These are phyloP conservation scores for Suhomyces terraborum DNA, from an alignment of 1,139 yeast species.

Conservation along the genomic window DNA sequence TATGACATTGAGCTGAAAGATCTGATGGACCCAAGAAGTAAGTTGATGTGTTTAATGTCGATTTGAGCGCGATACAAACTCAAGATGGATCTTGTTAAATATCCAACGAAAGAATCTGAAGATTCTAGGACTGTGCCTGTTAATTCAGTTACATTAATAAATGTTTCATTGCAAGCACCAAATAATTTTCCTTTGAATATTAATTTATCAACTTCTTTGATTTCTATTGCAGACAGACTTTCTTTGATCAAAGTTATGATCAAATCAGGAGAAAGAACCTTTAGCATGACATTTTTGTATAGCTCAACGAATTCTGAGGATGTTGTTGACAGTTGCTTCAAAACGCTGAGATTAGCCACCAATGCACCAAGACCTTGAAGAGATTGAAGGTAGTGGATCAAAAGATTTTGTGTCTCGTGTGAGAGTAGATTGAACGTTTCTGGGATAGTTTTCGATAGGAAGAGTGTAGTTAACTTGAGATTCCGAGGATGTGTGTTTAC, in stretches of 20 bases:
- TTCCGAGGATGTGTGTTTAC: constrained; percentile 9
- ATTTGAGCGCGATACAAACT: constrained; percentile 13
- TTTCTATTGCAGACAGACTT: constrained; percentile 15
- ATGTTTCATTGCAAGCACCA: constrained; percentile 29
- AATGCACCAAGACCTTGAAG: constrained; percentile 36
- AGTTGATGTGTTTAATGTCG: constrained; percentile 19
- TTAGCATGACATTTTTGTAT: constrained; percentile 20
- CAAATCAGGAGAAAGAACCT: constrained; percentile 16
- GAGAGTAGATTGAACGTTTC: constrained; percentile 25
- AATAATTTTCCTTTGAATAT: constrained; percentile 38
- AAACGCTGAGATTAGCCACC: constrained; percentile 20
- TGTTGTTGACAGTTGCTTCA: not conserved
- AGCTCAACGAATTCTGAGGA: not conserved
- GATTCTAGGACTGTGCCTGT: constrained; percentile 19
- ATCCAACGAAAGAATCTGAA: constrained; percentile 26
- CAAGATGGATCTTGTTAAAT: constrained; percentile 23
- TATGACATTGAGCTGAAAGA: constrained; percentile 25
- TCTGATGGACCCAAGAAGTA: constrained; percentile 28
- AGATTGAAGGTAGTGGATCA: constrained; percentile 24
- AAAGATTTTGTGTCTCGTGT: constrained; percentile 8
- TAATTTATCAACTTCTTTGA: constrained; percentile 40
- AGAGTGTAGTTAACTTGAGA: constrained; percentile 21
- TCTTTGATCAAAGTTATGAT: constrained; percentile 17
- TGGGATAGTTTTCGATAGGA: constrained; percentile 39
- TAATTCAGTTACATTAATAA: constrained; percentile 14